Evolutionary conservation across 202 grass and related monocot species (phyloP).

Genomic region (Cymbopogon flexuosus): DNA sequence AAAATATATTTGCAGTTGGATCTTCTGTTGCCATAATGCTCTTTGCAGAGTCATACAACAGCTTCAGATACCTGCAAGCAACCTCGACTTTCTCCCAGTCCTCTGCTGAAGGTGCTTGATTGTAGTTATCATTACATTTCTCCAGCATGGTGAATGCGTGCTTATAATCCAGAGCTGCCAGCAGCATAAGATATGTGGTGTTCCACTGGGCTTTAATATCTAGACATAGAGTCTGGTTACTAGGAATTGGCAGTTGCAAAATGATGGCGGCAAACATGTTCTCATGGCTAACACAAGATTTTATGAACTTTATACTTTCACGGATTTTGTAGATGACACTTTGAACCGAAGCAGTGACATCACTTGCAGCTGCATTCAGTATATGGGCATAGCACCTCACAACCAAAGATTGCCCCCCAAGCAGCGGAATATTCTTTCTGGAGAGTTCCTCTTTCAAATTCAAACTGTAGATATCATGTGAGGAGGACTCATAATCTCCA

Average conservation of each 20-base stretch:
- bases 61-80: conserved; percentile 49
- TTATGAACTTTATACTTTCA: conserved; percentile 73
- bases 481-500: conserved; percentile 47
- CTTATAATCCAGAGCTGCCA: conserved; percentile 53
- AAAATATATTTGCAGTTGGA: conserved; percentile 61
- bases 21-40: conserved; percentile 30
- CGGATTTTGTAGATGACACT: conserved; percentile 57
- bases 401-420: conserved; percentile 51
- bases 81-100: conserved; percentile 61
- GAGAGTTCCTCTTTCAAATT: conserved; percentile 58
- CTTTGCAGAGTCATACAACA: conserved; percentile 47
- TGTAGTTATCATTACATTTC: conserved; percentile 51
- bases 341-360: conserved; percentile 53
- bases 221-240: conserved; percentile 39
- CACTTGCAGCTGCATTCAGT: conserved; percentile 48
- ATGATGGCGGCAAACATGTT: conserved; percentile 51
- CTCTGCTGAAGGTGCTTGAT: conserved; percentile 43
- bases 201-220: conserved; percentile 64
- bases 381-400: conserved; percentile 64
- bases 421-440: conserved; percentile 43
- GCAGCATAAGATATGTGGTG: conserved; percentile 60
- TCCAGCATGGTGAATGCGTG: conserved; percentile 56
- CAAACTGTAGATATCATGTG: conserved; percentile 61
- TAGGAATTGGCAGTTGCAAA: conserved; percentile 41
- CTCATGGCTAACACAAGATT: conserved; percentile 41